A percentile compares a stretch with the other conserved stretches of the same genome.
Conservation (phyloP, 1,139 yeast species). For the Suzukiozyma palmioleophila region DNA sequence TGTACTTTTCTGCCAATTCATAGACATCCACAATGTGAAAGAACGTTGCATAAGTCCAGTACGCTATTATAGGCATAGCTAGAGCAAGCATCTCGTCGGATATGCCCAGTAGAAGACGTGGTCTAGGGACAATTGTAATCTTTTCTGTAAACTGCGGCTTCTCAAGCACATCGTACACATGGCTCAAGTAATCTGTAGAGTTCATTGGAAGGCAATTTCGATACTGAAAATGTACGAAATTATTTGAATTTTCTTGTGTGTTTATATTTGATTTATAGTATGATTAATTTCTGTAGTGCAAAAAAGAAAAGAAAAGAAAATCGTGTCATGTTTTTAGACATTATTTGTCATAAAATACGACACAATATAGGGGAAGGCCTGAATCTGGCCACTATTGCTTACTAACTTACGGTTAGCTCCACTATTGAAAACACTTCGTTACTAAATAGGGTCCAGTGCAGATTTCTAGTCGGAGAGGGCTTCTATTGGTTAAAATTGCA, state of each 20-base stretch:
- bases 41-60: slow-evolving; percentile 73
- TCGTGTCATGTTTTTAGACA: too few species aligned
- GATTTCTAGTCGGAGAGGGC: too few species aligned
- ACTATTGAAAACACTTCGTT: too few species aligned
- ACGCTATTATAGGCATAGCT: slow-evolving; percentile 70
- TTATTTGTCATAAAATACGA: background rate
- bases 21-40: slow-evolving; percentile 74
- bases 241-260: background rate
- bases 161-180: slow-evolving; percentile 1
- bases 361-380: background rate
- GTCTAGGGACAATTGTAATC: background rate
- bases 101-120: slow-evolving; percentile 33
- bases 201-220: background rate
- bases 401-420: too few species aligned
- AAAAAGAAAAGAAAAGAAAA: background rate
- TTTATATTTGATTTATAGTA: background rate
- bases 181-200: background rate
- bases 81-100: slow-evolving; percentile 76
- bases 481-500: too few species aligned
- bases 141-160: slow-evolving; percentile 1
- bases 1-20: slow-evolving; percentile 71
- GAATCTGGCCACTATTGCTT: background rate
- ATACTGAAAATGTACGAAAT: background rate
- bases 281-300: background rate
- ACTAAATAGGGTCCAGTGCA: too few species aligned